Percentiles rank a stretch among this genome's conserved stretches.
Evolutionary conservation across 352 stramenopile genomes (phyloP).

Genomic region (Pythium volutum): DNA sequence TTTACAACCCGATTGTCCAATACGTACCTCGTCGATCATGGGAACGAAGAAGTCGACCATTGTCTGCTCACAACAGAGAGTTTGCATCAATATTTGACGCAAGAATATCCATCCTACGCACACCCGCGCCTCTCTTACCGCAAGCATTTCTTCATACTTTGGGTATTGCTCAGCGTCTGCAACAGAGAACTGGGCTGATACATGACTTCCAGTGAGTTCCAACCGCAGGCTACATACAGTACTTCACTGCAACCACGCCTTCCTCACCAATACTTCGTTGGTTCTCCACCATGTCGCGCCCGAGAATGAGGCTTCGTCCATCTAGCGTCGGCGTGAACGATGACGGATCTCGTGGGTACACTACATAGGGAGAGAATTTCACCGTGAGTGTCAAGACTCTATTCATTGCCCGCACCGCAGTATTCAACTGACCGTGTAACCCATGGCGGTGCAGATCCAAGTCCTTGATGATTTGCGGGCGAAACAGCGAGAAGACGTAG

Average conservation of each 20-base stretch:
- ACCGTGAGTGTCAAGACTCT: neutral
- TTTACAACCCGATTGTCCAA: neutral
- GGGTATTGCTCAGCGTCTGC: slow-evolving; percentile 78
- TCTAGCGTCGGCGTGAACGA: slow-evolving; percentile 87
- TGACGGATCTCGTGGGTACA: slow-evolving; percentile 77
- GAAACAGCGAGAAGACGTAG: slow-evolving; percentile 90
- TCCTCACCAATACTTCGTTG: slow-evolving; percentile 63
- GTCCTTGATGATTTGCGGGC: slow-evolving; percentile 88
- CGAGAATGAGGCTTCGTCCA: slow-evolving; percentile 76
- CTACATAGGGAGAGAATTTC: slow-evolving; percentile 19
- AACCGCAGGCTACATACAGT: neutral
- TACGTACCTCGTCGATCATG: slow-evolving; percentile 75
- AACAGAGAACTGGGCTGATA: slow-evolving; percentile 75
- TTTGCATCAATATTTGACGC: neutral
- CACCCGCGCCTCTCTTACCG: slow-evolving; percentile 32
- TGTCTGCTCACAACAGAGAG: slow-evolving; percentile 26
- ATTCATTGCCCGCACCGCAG: neutral
- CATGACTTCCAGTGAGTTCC: neutral
- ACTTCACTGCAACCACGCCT: no score
- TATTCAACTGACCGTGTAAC: slow-evolving; percentile 46
- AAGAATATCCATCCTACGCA: neutral
- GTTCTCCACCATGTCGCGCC: slow-evolving; percentile 70
- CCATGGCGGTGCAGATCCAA: slow-evolving; percentile 78
- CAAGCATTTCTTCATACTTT: slow-evolving; percentile 79
- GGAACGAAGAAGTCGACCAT: slow-evolving; percentile 82